Evolutionary conservation across 768 basidiomycete species (phyloP), one percentile per base, ranked within the genome.

Genomic region (Mycena capillaripes): DNA sequence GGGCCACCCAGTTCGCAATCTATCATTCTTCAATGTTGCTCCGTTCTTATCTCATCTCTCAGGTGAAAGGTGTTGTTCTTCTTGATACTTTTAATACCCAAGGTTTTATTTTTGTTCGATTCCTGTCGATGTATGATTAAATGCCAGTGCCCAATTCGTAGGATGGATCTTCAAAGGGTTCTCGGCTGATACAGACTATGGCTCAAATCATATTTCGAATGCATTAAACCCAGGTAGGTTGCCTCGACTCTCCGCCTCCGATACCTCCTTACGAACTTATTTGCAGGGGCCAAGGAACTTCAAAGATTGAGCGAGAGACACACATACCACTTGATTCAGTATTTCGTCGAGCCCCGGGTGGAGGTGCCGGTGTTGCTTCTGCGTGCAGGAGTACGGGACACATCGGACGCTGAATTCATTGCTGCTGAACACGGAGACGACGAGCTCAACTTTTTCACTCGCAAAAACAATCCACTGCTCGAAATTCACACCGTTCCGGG

Each of bases 401-500:
- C 62, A 25, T 64, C 62, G 48, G 50, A 38, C 48, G 53, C 62
- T 9, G 62, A 53, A 36, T 64, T 64, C 32, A 36, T 25, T 19
- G 62, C 53, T 3, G 34, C 62, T 6, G 62, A 61, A 27, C 25
- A 32, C 23, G 62, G 62, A 50, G 62, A 64, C 62, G 62, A 64
- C 62, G 62, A 64, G 23, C 62, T 64, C n/a, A 64, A 64, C 62
- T 64, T 64, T 38, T 64, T 64, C 62, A 64, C 62, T 21, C 62
- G 62, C 32, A 25, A 52, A 23, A 64, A 64, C 36, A 64, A 38
- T 11, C 62, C 62, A 14, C 14, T 53, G 34, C 23, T 64, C 25
- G 50, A 52, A 14, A 48, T 64, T 5, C 23, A 64, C 34, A 64
- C 62, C 12, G 36, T 64, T 17, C 34, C 36, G 1, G 62, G 62